Evolutionary conservation across 805 yeast species (phyloP).

Genomic region (Monosporozyma servazzii): DNA sequence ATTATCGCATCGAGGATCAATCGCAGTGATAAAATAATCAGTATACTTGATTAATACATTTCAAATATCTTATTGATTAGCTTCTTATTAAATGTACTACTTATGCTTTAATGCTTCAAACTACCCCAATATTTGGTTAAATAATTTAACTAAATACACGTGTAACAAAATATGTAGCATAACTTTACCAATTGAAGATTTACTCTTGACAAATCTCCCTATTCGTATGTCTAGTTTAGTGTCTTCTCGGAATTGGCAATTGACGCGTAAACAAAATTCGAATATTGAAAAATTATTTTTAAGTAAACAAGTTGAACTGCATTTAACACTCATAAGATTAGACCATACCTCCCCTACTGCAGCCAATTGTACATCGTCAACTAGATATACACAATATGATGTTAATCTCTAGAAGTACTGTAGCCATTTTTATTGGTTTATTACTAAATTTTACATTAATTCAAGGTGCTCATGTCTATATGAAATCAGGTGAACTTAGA

Average conservation of each 20-base stretch:
- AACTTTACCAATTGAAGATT: neutral
- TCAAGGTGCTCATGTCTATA: conserved; percentile 55
- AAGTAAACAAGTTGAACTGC: neutral
- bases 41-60: too few species aligned
- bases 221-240: neutral
- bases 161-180: too few species aligned
- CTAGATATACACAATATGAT: neutral
- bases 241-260: neutral
- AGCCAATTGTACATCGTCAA: neutral
- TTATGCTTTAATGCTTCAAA: too few species aligned
- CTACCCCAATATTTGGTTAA: too few species aligned
- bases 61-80: too few species aligned
- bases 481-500: conserved; percentile 62
- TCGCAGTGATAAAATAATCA: too few species aligned
- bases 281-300: neutral
- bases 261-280: neutral
- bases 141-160: too few species aligned
- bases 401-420: neutral
- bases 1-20: too few species aligned
- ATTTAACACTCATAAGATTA: neutral
- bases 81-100: too few species aligned
- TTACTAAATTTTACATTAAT: neutral
- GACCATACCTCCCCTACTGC: neutral
- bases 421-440: neutral
- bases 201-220: neutral